Base-by-base conservation (phyloP, 345 rosid species). In the Capsella bursapastoris region DNA sequence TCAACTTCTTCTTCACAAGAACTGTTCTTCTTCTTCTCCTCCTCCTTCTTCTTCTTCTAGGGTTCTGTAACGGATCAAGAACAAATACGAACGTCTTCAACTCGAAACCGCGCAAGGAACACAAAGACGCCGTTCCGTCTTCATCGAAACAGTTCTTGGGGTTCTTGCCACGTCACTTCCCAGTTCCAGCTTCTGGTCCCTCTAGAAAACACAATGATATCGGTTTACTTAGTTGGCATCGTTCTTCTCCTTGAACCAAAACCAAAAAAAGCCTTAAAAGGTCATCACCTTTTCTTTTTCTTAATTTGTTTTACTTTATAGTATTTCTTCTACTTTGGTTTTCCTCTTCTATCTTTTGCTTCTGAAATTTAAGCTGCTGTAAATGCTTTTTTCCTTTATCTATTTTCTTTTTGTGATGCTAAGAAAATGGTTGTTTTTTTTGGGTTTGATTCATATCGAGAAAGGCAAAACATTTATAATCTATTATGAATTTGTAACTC, bases 121-220 rank as follows among this genome's bases (percentile, higher is more conserved):
- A 44, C 18, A 76, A 47, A 18, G 60, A 56, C 16, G 71, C 57
- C 38, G 80, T 77, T 40, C 47, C 73, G 0, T 31, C 72, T 49
- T 71, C 76, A 41, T 50, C 76, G 35, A 8, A 45, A 58, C 77
- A 73, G 81, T 78, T 72, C 70, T 58, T 81, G 61, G 91, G 90
- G 50, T 89, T 81, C 86, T 82, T 93, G 80, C 98, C 97, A 15
- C 90, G 86, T 65, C 90, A 86, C 76, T 81, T 91, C 6, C 98
- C 97, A 0, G 81, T 91, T 50, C 98, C 92, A 51, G 77, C 88
- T 64, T 93, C 98, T 40, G 97, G 97, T 66, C 98, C 98, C 45
- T 93, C 98, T 14, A 86, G 96, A 82, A 89, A 88, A 77, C 97
- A 93, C 82, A 93, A 93, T 75, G 94, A 77, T 69, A 86, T 93